A percentile compares a stretch with the other conserved stretches of the same genome.
phyloP scores from a whole-genome alignment of 805 yeast species.

The Saccharomycopsis olivae region DNA sequence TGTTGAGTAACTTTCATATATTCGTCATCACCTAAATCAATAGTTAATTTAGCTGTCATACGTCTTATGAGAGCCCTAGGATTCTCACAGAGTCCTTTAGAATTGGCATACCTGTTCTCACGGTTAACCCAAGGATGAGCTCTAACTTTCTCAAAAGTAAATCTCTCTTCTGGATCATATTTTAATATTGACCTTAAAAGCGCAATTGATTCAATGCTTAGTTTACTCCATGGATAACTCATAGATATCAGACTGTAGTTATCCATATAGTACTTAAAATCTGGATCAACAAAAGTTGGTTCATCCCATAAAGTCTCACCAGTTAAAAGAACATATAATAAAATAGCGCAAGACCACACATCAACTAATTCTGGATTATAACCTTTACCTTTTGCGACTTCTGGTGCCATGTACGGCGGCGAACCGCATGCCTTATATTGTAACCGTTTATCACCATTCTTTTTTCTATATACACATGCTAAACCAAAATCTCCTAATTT shows the following conservation, averaged over 20 bases:
- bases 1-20: slow-evolving; percentile 23
- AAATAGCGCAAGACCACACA: slow-evolving; percentile 62
- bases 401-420: slow-evolving; percentile 77
- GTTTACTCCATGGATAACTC: slow-evolving; percentile 43
- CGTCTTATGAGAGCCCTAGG: slow-evolving; percentile 40
- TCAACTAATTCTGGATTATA: slow-evolving; percentile 53
- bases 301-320: slow-evolving; percentile 70
- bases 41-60: slow-evolving; percentile 39
- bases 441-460: slow-evolving; percentile 34
- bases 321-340: slow-evolving; percentile 48
- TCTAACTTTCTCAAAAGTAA: slow-evolving; percentile 30
- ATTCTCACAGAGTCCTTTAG: slow-evolving; percentile 42
- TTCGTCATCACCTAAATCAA: slow-evolving; percentile 43
- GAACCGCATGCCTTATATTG: slow-evolving; percentile 55
- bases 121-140: slow-evolving; percentile 47
- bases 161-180: slow-evolving; percentile 36
- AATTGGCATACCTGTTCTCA: slow-evolving; percentile 32
- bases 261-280: slow-evolving; percentile 31
- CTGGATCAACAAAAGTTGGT: slow-evolving; percentile 43
- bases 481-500: slow-evolving; percentile 73
- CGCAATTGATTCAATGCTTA: slow-evolving; percentile 39
- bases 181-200: slow-evolving; percentile 43
- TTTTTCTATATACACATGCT: slow-evolving; percentile 48
- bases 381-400: slow-evolving; percentile 35
- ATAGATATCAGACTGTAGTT: slow-evolving; percentile 32